These are phyloP conservation scores for Solanum habrochaites DNA, from an alignment of 257 asterid species.

Conservation along the genomic window DNA sequence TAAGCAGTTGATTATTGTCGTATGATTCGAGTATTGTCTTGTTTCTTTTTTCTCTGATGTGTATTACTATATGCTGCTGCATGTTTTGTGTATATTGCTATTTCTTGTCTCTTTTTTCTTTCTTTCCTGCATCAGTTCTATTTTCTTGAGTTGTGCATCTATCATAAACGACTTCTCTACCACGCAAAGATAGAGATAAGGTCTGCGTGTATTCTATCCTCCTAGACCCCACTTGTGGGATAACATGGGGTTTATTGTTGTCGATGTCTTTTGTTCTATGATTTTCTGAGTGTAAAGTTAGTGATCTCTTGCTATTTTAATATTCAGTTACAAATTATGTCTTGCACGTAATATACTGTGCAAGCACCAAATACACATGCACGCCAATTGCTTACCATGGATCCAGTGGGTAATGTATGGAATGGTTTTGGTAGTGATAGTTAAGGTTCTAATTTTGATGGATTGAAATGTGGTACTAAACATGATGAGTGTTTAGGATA, in stretches of 20 bases:
- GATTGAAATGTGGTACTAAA: background rate
- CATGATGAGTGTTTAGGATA: background rate
- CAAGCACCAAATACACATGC: background rate
- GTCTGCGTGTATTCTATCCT: background rate
- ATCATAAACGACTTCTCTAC: background rate
- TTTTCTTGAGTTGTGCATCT: background rate
- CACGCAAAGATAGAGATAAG: background rate
- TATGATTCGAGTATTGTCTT: background rate
- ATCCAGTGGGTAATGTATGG: background rate
- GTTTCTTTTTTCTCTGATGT: background rate
- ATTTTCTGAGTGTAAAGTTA: background rate
- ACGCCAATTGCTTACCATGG: background rate
- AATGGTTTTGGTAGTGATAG: background rate
- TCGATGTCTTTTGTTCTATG: background rate
- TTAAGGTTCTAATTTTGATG: background rate
- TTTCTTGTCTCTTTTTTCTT: background rate
- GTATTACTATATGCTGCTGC: background rate
- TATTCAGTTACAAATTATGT: background rate
- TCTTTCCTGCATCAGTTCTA: background rate
- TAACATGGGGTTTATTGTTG: background rate
- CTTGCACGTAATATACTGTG: background rate
- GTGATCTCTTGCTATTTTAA: background rate
- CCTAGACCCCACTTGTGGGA: background rate
- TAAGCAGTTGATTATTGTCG: background rate
- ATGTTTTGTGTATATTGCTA: background rate